phyloP scores from a whole-genome alignment of 73 alveolate species.

The Paramecium pentaurelia region DNA sequence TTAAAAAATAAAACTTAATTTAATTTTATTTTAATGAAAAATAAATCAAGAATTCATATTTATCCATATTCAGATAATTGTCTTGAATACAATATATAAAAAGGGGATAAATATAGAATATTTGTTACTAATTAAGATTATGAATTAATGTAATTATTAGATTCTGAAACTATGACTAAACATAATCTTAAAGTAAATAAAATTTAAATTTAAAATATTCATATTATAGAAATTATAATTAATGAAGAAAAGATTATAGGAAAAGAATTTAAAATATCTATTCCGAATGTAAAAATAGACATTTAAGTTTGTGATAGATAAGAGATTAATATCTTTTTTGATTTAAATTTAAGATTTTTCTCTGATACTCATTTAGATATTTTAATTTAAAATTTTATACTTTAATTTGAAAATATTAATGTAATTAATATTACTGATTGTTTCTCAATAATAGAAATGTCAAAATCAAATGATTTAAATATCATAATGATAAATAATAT shows the following conservation, averaged over 20 bases:
- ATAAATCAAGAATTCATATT: constrained; percentile 19
- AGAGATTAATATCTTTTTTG: neutral
- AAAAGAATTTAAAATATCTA: neutral
- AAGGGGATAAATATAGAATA: constrained; percentile 15
- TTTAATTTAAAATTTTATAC: neutral
- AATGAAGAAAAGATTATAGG: constrained; percentile 19
- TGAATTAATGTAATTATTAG: neutral
- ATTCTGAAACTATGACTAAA: neutral
- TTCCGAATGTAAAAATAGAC: neutral
- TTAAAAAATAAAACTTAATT: neutral
- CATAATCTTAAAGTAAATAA: neutral
- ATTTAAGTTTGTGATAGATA: neutral
- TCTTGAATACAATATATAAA: neutral
- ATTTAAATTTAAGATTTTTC: constrained; percentile 2
- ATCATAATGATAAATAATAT: neutral
- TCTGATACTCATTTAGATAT: neutral
- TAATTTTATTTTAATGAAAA: constrained; percentile 26
- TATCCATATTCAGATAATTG: constrained; percentile 31
- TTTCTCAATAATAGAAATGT: neutral
- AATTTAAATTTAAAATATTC: neutral
- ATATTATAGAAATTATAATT: neutral
- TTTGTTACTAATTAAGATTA: neutral
- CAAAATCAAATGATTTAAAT: neutral
- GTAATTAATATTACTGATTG: neutral
- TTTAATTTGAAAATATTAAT: neutral